Conservation (phyloP, 371 early-diverging fungal species). For the Mucor indicus region DNA sequence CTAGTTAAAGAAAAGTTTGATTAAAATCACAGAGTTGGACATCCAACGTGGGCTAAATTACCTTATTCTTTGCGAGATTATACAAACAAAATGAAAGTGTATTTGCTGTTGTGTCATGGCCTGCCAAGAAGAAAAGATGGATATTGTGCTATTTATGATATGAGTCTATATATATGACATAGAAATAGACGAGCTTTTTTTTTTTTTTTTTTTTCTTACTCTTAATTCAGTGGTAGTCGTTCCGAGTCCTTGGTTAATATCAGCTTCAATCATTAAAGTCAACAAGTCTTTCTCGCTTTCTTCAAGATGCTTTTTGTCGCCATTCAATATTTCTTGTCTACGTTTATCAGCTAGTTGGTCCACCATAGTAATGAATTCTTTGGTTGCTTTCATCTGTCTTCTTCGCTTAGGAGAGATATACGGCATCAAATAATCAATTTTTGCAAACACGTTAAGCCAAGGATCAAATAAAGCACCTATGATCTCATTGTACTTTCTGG, state of each 20-base stretch:
- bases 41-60: background rate
- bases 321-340: conserved; percentile 8
- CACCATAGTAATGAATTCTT: conserved; percentile 10
- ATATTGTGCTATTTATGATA: conserved; percentile 7
- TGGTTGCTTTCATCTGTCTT: background rate
- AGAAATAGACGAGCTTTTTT: no score
- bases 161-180: no score
- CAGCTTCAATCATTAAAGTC: conserved; percentile 36
- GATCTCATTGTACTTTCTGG: conserved; percentile 19
- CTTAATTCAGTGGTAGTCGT: conserved; percentile 18
- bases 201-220: conserved; percentile 1
- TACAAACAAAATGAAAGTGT: conserved; percentile 26
- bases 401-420: conserved; percentile 7
- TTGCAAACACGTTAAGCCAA: conserved; percentile 4
- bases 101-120: conserved; percentile 30
- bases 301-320: background rate
- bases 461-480: conserved; percentile 13
- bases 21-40: background rate
- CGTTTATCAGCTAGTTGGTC: conserved; percentile 2
- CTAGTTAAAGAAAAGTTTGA: conserved; percentile 3
- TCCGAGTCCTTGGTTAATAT: conserved; percentile 15
- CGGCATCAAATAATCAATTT: conserved; percentile 6
- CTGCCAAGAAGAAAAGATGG: conserved; percentile 15
- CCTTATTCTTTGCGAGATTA: conserved; percentile 15
- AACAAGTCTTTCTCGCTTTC: conserved; percentile 48